Conservation (phyloP, 345 rosid genomes). For the Anastatica hierochuntica region DNA sequence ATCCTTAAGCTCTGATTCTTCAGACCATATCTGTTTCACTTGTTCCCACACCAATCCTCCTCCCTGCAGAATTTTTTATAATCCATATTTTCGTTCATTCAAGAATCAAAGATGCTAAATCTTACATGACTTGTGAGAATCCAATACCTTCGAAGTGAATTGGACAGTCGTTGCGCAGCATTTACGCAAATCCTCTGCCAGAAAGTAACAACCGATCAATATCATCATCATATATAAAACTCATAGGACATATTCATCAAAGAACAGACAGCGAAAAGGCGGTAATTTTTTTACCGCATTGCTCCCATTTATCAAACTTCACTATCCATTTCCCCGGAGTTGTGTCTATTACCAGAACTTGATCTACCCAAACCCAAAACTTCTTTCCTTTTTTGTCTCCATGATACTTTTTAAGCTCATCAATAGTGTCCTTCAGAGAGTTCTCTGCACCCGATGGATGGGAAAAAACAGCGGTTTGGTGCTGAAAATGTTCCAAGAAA, state of each 20-base stretch:
- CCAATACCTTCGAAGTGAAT: slow-evolving; percentile 52
- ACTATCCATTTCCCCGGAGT: slow-evolving; percentile 49
- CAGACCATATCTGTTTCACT: slow-evolving; percentile 62
- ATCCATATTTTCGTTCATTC: not conserved
- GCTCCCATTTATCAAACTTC: slow-evolving; percentile 73
- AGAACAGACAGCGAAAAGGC: no score
- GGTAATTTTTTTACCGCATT: slow-evolving; percentile 48
- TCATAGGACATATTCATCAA: not conserved
- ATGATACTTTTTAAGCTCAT: slow-evolving; percentile 35
- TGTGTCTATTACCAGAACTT: slow-evolving; percentile 38
- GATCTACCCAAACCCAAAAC: slow-evolving; percentile 82
- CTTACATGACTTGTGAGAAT: no score
- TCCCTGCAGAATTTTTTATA: no score
- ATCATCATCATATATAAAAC: no score
- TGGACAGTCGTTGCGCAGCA: slow-evolving; percentile 49
- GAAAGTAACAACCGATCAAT: not conserved
- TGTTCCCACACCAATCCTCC: slow-evolving; percentile 34
- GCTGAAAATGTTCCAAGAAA: slow-evolving; percentile 32
- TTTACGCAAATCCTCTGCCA: slow-evolving; percentile 50
- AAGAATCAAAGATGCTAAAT: not conserved
- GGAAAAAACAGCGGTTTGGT: slow-evolving; percentile 40
- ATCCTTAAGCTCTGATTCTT: slow-evolving; percentile 34
- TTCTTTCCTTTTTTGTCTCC: slow-evolving; percentile 62
- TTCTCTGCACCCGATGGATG: slow-evolving; percentile 71
- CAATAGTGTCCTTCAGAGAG: slow-evolving; percentile 42